These are phyloP conservation scores for Carnegiea gigantea DNA, from an alignment of 179 eudicot species.

Conservation along the genomic window DNA sequence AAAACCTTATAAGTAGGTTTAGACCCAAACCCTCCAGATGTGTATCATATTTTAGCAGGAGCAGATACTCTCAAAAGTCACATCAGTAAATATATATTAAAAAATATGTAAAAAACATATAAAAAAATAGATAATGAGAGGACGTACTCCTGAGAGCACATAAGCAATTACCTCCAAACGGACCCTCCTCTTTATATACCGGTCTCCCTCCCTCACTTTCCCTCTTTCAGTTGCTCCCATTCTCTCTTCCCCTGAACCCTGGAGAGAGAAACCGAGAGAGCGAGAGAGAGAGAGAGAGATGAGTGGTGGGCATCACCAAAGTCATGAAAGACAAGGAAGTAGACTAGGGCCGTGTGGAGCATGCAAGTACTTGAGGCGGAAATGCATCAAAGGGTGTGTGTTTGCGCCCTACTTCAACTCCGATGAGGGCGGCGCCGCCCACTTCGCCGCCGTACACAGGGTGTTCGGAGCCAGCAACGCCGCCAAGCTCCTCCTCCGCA, in stretches of 20 bases:
- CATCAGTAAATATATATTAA: too few relatives aligned
- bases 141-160: too few relatives aligned
- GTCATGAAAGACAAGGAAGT: neutral
- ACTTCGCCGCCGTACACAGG: slow-evolving; percentile 68
- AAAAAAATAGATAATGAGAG: too few relatives aligned
- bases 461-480: slow-evolving; percentile 76
- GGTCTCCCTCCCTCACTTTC: neutral
- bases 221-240: slow-evolving; percentile 3
- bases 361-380: slow-evolving; percentile 59
- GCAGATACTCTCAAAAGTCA: too few relatives aligned
- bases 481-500: slow-evolving; percentile 48
- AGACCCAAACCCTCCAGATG: too few relatives aligned
- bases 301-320: neutral
- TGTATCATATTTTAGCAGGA: too few relatives aligned
- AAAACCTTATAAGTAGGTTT: too few relatives aligned
- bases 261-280: slow-evolving; percentile 2
- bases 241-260: slow-evolving; percentile 7
- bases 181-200: neutral
- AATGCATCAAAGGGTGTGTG: slow-evolving; percentile 52
- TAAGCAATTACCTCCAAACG: neutral
- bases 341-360: slow-evolving; percentile 58
- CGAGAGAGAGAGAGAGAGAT: slow-evolving; percentile 11
- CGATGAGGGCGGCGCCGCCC: slow-evolving; percentile 48
- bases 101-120: too few relatives aligned
- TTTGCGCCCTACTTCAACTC: slow-evolving; percentile 66